A percentile compares a stretch with the other conserved stretches of the same genome.
Evolutionary conservation across 2,329 filamentous ascomycete species (phyloP).

Genomic region (Ophiosphaerella korrae): DNA sequence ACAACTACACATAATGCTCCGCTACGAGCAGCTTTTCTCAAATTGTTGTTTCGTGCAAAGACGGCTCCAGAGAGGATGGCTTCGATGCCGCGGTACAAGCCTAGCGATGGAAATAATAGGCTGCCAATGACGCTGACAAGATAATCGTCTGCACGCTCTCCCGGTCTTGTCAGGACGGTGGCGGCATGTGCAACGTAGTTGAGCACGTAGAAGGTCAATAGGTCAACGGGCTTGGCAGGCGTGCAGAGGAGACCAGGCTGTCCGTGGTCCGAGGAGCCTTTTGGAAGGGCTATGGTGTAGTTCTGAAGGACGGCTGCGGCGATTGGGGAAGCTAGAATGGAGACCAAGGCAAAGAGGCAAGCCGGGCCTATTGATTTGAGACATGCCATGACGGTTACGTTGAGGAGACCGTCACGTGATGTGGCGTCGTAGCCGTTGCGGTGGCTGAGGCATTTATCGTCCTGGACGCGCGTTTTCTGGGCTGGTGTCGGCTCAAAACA

Average conservation of each 20-base stretch:
- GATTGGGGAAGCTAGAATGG: slow-evolving; percentile 1
- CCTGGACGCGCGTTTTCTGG: too few species aligned
- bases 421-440: too few species aligned
- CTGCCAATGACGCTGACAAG: slow-evolving; percentile 17
- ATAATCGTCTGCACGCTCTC: slow-evolving; percentile 23
- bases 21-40: slow-evolving; percentile 31
- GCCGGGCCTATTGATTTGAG: too few species aligned
- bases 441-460: too few species aligned
- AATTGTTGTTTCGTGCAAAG: slow-evolving; percentile 13
- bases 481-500: too few species aligned
- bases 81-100: slow-evolving; percentile 31
- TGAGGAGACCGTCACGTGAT: too few species aligned
- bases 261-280: slow-evolving; percentile 20
- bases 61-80: slow-evolving; percentile 28
- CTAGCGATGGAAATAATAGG: slow-evolving; percentile 31
- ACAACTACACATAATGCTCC: slow-evolving; percentile 39
- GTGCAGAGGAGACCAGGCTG: slow-evolving; percentile 29
- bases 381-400: too few species aligned
- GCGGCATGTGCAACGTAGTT: slow-evolving; percentile 47
- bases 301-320: slow-evolving; percentile 19
- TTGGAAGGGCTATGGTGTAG: slow-evolving; percentile 21
- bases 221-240: slow-evolving; percentile 30
- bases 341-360: not conserved
- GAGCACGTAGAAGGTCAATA: slow-evolving; percentile 39
- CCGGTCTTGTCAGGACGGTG: slow-evolving; percentile 40